A percentile compares a stretch with the other conserved stretches of the same genome.
Evolutionary conservation across 176 grass and related monocot genomes (phyloP).

Genomic region (Cenchrus americanus): DNA sequence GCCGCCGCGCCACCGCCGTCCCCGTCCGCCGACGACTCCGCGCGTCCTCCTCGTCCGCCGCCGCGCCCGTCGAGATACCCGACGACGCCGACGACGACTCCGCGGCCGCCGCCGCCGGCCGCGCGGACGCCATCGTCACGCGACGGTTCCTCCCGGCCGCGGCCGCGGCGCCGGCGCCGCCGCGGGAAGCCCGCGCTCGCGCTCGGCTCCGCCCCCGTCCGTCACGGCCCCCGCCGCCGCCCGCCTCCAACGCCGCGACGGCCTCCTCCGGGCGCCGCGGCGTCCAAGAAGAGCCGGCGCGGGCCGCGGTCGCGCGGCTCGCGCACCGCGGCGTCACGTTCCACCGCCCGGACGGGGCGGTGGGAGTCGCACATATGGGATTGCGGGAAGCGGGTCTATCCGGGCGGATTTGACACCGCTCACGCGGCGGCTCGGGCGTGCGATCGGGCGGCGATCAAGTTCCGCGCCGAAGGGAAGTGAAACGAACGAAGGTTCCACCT

Average conservation of each 20-base stretch:
- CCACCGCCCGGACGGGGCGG: conserved; percentile 90
- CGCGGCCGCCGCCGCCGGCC: neutral
- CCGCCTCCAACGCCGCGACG: neutral
- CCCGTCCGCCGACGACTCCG: too few relatives aligned
- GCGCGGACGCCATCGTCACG: too few relatives aligned
- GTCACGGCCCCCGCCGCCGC: conserved; percentile 44
- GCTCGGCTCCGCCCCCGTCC: conserved; percentile 55
- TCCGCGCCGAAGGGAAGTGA: too few relatives aligned
- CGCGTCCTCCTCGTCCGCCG: too few relatives aligned
- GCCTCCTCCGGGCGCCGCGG: neutral
- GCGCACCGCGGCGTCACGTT: conserved; percentile 98
- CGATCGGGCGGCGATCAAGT: conserved; percentile 97
- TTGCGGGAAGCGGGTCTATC: conserved; percentile 99
- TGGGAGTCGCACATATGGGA: conserved; percentile 99
- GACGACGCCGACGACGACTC: too few relatives aligned
- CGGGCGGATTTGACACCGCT: conserved; percentile 98
- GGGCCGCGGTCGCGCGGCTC: conserved; percentile 93
- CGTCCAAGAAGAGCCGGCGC: conserved; percentile 78
- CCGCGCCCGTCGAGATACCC: too few relatives aligned
- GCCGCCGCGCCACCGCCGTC: too few relatives aligned
- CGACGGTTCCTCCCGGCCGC: neutral
- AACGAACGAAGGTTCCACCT: too few relatives aligned
- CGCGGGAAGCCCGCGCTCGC: conserved; percentile 35
- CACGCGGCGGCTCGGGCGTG: conserved; percentile 96
- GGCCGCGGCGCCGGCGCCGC: too few relatives aligned